Base-by-base conservation (phyloP, 352 stramenopile genomes). In the Phytophthora idaei region DNA sequence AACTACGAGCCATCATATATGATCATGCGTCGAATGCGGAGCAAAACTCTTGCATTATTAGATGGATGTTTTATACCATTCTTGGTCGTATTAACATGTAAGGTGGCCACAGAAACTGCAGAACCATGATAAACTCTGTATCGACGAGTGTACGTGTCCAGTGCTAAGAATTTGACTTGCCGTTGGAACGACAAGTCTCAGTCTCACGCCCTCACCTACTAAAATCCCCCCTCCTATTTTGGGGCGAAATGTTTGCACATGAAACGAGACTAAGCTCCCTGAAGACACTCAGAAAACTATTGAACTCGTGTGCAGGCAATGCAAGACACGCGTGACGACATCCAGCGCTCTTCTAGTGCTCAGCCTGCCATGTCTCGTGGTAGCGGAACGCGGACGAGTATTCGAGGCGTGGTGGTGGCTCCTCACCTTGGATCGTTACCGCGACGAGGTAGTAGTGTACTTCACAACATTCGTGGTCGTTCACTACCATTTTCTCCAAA, bases 391-490 rank as follows among this genome's bases (percentile, higher is more conserved):
- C 56, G 58, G 45, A 57, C 34, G 25, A 66, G 37, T 27, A 49
- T 71, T 54, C 64, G 64, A 37, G 57, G 57, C 10, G 58, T 68
- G 15, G 32, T 45, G 5, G 64, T 72, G n/a, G 64, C 51, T 8
- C 64, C 64, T 4, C 58, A 68, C 12, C 41, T 59, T n/a, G 45
- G 34, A 27, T 15, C 21, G 7, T 25, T 51, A 4, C 58, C 46
- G 5, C 62, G 55, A 28, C 28, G 64, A 67, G 37, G 58, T 28
- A 72, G 58, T 28, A 72, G 64, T 32, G 64, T 72, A 2, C 27
- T 72, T 21, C 64, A 58, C 36, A 72, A 72, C 25, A 57, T 72
- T 32, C 44, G 60, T 14, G 58, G 58, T 17, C 64, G 37, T 8
- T 27, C 39, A 2, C 7, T 61, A 3, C 55, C 51, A 42, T 57